A percentile compares a stretch with the other conserved stretches of the same genome.
phyloP scores from a whole-genome alignment of 1,139 yeast genomes.

The Arxiozyma heterogenica region DNA sequence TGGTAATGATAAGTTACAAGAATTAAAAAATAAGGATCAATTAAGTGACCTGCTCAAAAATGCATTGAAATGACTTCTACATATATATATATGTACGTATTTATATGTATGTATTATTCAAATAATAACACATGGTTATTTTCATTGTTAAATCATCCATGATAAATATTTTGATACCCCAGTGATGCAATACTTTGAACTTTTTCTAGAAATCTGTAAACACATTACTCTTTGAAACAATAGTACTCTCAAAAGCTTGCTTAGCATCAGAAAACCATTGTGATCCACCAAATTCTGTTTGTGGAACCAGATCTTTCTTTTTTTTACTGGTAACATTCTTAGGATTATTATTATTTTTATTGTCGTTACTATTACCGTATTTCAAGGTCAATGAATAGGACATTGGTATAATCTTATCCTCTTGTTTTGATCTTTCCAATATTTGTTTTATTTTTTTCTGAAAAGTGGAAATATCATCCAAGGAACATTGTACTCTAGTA shows the following conservation, averaged over 20 bases:
- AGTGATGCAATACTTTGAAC: no score
- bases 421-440: conserved; percentile 20
- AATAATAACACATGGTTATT: neutral
- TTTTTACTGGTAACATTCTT: conserved; percentile 1
- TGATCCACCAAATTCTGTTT: conserved; percentile 29
- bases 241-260: conserved; percentile 9
- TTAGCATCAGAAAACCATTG: conserved; percentile 20
- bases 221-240: conserved; percentile 1
- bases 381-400: conserved; percentile 21
- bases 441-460: conserved; percentile 17
- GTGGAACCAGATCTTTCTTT: conserved; percentile 20
- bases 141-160: neutral
- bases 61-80: conserved; percentile 9
- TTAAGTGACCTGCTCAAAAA: conserved; percentile 27
- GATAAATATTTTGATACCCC: neutral
- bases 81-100: neutral
- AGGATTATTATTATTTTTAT: conserved; percentile 1
- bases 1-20: conserved; percentile 81
- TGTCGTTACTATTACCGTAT: conserved; percentile 5
- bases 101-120: neutral
- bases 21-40: conserved; percentile 38
- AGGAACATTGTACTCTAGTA: conserved; percentile 30
- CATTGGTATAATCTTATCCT: conserved; percentile 26
- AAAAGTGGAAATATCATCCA: conserved; percentile 27
- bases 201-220: conserved; percentile 1